These are phyloP conservation scores for Fragaria ananassa DNA, from an alignment of 306 rosid genomes.

Conservation along the genomic window DNA sequence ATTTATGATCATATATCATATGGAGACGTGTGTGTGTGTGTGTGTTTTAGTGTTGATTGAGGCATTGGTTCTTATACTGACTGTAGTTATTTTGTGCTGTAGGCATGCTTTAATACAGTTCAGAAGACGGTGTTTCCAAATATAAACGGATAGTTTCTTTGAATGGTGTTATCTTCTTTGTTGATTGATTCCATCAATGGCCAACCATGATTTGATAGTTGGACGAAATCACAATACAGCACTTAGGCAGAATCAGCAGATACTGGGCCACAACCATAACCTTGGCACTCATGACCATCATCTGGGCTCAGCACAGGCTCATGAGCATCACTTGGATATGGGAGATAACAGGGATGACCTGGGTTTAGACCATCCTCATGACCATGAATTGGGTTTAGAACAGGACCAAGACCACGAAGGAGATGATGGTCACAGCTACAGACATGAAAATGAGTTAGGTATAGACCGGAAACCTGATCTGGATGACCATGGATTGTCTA, in stretches of 20 bases:
- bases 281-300: conserved; percentile 49
- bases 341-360: conserved; percentile 26
- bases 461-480: conserved; percentile 75
- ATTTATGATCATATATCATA: conserved; percentile 1
- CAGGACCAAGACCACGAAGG: conserved; percentile 57
- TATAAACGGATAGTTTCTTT: conserved; percentile 20
- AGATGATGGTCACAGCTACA: conserved; percentile 50
- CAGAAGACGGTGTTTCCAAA: conserved; percentile 15
- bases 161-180: conserved; percentile 18
- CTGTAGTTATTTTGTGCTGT: conserved; percentile 30
- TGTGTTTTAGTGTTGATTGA: conserved; percentile 11
- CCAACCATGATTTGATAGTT: conserved; percentile 71
- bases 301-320: conserved; percentile 50
- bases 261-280: conserved; percentile 56
- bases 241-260: conserved; percentile 69
- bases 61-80: conserved; percentile 19
- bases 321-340: conserved; percentile 53
- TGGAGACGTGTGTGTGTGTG: conserved; percentile 9
- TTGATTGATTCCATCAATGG: conserved; percentile 43
- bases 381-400: conserved; percentile 55
- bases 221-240: conserved; percentile 63
- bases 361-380: conserved; percentile 50
- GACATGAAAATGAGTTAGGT: conserved; percentile 47
- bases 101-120: conserved; percentile 32
- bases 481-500: conserved; percentile 52